Percentiles rank a stretch among this genome's conserved stretches.
Conservation (phyloP, 108 stramenopile genomes). For the Bacterosira constricta region DNA sequence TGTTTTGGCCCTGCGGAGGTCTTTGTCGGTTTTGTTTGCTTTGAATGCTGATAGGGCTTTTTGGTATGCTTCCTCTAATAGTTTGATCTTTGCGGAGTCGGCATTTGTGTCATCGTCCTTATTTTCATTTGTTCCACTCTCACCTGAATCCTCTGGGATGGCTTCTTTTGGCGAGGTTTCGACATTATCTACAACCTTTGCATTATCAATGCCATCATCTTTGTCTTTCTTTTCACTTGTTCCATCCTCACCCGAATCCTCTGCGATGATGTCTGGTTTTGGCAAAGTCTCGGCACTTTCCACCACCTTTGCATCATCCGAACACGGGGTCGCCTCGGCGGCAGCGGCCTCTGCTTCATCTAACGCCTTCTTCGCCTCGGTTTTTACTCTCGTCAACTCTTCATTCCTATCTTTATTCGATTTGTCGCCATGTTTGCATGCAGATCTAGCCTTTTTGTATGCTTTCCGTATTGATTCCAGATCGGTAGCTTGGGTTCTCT, state of each 20-base stretch:
- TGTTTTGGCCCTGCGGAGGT: constrained; percentile 41
- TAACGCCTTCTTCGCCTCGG: constrained; percentile 16
- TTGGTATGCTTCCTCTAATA: constrained; percentile 30
- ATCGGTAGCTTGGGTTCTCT: not conserved
- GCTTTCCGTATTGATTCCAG: not conserved
- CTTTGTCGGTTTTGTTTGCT: constrained; percentile 42
- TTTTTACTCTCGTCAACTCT: constrained; percentile 9
- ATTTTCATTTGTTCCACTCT: not conserved
- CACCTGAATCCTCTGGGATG: no score
- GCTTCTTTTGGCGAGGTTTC: no score
- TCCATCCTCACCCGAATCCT: not conserved
- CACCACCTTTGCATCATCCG: not conserved
- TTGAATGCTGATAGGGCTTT: constrained; percentile 40
- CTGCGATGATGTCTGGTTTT: not conserved
- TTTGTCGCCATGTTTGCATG: constrained; percentile 17
- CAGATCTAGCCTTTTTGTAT: constrained; percentile 17
- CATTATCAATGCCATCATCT: not conserved
- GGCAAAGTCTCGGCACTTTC: no score
- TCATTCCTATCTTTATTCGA: constrained; percentile 17
- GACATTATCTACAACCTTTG: not conserved
- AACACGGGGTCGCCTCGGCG: not conserved
- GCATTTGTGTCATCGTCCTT: not conserved
- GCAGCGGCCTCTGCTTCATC: not conserved
- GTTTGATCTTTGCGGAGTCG: constrained; percentile 6
- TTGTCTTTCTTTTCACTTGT: not conserved